Percentiles rank a stretch among this genome's conserved stretches.
phyloP scores from a whole-genome alignment of 2,329 filamentous ascomycete genomes.

The Metarhizium humberi region DNA sequence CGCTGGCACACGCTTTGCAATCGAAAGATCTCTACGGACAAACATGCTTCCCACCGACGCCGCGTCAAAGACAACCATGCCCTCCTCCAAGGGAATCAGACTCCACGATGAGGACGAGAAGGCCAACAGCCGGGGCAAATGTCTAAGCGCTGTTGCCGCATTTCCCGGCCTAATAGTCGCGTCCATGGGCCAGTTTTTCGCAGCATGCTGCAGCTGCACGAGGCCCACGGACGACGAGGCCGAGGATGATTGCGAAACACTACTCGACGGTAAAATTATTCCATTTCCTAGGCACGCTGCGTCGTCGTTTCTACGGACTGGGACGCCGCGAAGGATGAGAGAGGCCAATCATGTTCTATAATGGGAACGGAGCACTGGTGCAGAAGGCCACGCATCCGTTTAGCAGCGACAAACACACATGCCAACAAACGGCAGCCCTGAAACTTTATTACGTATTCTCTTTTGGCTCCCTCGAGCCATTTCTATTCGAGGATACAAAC shows the following conservation, averaged over 20 bases:
- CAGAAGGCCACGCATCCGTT: neutral
- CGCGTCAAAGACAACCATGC: neutral
- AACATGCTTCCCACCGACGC: too few species aligned
- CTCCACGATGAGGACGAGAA: constrained; percentile 29
- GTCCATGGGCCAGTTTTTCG: constrained; percentile 1
- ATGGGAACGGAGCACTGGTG: neutral
- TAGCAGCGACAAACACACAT: neutral
- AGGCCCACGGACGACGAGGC: constrained; percentile 12
- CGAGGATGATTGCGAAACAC: constrained; percentile 8
- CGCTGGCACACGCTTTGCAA: too few species aligned
- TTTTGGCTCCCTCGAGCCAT: neutral
- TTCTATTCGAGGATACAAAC: neutral
- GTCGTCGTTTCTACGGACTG: constrained; percentile 30
- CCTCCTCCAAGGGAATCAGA: constrained; percentile 2
- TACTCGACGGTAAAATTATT: constrained; percentile 3
- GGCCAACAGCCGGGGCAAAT: constrained; percentile 4
- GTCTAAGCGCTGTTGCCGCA: neutral
- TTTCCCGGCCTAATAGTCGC: neutral
- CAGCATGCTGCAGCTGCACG: constrained; percentile 6
- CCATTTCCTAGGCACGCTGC: constrained; percentile 30
- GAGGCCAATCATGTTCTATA: constrained; percentile 25
- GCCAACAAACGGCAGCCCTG: neutral
- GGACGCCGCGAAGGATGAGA: constrained; percentile 29
- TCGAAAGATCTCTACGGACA: too few species aligned
- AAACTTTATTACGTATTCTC: neutral